These are phyloP conservation scores for Mucor velutinosus DNA, from an alignment of 371 early-diverging fungal species.

Conservation along the genomic window DNA sequence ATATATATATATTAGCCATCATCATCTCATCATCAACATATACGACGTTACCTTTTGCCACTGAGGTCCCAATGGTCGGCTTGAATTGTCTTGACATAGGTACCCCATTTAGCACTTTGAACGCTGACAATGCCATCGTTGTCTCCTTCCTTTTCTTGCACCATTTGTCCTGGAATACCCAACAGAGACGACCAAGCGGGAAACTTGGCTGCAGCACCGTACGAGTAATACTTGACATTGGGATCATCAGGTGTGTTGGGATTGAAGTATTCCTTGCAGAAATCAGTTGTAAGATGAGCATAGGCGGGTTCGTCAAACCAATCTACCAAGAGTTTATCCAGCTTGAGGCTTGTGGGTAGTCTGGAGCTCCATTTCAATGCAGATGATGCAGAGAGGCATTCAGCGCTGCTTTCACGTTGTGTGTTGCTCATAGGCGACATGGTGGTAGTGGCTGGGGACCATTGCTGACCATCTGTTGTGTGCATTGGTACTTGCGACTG, in stretches of 20 bases:
- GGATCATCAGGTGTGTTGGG: conserved; percentile 76
- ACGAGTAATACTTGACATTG: conserved; percentile 74
- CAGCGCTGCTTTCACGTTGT: not conserved
- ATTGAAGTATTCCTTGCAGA: conserved; percentile 77
- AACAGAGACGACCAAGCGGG: conserved; percentile 52
- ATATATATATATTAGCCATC: not conserved
- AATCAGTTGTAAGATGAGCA: conserved; percentile 80
- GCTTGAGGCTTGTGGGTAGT: conserved; percentile 3
- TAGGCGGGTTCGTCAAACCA: conserved; percentile 84
- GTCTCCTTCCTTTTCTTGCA: conserved; percentile 56
- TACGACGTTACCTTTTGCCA: conserved; percentile 21
- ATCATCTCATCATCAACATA: not conserved
- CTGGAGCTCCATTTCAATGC: not conserved
- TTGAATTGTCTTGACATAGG: conserved; percentile 76
- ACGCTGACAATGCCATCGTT: conserved; percentile 93
- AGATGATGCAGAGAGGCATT: not conserved
- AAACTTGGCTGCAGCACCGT: conserved; percentile 65
- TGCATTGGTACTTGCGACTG: not conserved
- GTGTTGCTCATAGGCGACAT: conserved; percentile 3
- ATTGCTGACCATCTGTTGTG: not conserved
- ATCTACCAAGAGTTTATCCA: conserved; percentile 19
- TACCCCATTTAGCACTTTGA: conserved; percentile 84
- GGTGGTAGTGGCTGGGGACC: not conserved
- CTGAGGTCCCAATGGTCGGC: conserved; percentile 90
- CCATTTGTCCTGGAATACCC: conserved; percentile 59